Evolutionary conservation across 495 filamentous ascomycete genomes (phyloP), one percentile per base, ranked within the genome.

Genomic region (Aspergillus diversus): DNA sequence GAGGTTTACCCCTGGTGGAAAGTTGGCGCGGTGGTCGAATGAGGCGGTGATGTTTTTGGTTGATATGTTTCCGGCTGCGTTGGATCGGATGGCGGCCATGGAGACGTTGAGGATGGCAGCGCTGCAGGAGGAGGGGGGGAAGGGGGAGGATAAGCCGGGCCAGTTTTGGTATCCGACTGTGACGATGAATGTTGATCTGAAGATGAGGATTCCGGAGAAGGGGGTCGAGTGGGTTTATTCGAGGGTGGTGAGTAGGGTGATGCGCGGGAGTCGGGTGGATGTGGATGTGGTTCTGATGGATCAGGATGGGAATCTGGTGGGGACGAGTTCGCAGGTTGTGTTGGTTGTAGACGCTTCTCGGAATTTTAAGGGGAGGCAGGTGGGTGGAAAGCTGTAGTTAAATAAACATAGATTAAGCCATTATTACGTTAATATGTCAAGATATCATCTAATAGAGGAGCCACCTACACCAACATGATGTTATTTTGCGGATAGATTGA

Each of bases 101-200:
- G 46, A 56, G 32, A 75, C 80, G 13, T 68, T 39, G 51, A 53
- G 52, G 57, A 63, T 61, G 57, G 83, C 59, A 27, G 54, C 34
- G 21, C n/a, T 27, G 33, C 15, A 21, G 9, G 15, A 50, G 3
- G 6, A 9, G 9, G 31, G 37, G n/a, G 8, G 16, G 9, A 31
- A 39, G 80, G 52, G 11, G 15, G 21, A 48, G 4, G 7, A 33
- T 16, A 52, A 32, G 57, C 32, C 55, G 42, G 67, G 62, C n/a
- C 65, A 64, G 35, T 80, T 79, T 62, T 90, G 89, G 89, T 90
- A 90, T 72, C 88, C 87, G 0, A 92, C 88, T 0, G 62, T 91
- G 8, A 72, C 85, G 9, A 73, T 89, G 67, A 83, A 82, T 42
- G 33, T 87, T 13, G 84, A 88, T 48, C 64, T 83, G 32, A 87